Conservation (phyloP, 441 rosid species). For the Populus hybrid region DNA sequence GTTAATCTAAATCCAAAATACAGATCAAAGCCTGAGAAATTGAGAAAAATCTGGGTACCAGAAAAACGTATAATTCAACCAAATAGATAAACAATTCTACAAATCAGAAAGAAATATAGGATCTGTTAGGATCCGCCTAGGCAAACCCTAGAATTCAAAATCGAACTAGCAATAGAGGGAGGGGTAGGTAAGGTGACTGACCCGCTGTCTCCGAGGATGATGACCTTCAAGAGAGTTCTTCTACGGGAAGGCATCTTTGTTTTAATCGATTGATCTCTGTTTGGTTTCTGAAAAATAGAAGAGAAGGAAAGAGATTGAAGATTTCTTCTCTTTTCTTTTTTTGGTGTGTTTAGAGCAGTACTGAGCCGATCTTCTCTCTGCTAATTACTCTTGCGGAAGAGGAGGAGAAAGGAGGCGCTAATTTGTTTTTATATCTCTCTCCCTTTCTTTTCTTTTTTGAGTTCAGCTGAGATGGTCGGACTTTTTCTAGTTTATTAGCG, state of each 20-base stretch:
- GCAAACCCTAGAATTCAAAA: neutral
- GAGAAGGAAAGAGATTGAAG: neutral
- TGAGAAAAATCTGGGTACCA: neutral
- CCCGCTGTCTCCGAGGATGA: slow-evolving; percentile 98
- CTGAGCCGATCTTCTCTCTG: neutral
- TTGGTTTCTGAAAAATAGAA: neutral
- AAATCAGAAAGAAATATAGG: slow-evolving; percentile 3
- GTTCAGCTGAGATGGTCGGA: neutral
- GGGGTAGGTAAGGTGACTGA: slow-evolving; percentile 11
- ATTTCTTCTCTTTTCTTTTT: neutral
- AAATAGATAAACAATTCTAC: neutral
- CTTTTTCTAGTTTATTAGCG: neutral
- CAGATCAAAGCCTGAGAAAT: neutral
- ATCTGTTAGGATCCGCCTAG: slow-evolving; percentile 23
- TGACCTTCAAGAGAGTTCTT: slow-evolving; percentile 82
- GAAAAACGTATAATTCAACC: neutral
- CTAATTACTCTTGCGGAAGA: neutral
- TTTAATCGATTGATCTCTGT: slow-evolving; percentile 7
- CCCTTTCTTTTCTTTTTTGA: neutral
- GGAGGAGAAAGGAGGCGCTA: too few relatives aligned
- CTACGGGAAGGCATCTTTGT: slow-evolving; percentile 72
- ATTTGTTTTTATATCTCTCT: neutral
- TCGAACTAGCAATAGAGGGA: neutral
- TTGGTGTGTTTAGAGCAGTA: neutral
- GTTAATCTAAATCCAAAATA: neutral